phyloP scores from a whole-genome alignment of 495 filamentous ascomycete genomes.

The Letharia columbiana region DNA sequence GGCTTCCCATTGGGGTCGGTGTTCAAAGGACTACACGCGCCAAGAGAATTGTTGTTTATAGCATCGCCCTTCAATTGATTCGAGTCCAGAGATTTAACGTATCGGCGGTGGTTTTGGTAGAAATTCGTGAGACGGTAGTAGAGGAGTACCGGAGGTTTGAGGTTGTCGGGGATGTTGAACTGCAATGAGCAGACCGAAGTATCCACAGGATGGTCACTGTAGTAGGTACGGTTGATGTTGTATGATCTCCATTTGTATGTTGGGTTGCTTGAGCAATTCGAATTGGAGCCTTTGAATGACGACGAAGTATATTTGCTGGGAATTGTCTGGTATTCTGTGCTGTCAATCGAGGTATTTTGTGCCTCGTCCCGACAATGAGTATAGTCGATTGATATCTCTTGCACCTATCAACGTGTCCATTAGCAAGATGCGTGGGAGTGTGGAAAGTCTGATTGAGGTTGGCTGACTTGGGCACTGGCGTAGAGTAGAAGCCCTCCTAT shows the following conservation, averaged over 20 bases:
- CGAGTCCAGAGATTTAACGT: conserved; percentile 78
- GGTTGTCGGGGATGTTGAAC: conserved; percentile 68
- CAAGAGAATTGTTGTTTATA: conserved; percentile 52
- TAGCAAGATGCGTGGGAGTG: conserved; percentile 16
- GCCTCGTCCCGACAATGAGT: conserved; percentile 57
- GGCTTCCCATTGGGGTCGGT: conserved; percentile 44
- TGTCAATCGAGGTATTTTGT: conserved; percentile 26
- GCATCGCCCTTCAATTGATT: conserved; percentile 72
- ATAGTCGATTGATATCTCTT: conserved; percentile 88
- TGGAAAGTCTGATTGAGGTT: background rate
- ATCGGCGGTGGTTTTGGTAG: conserved; percentile 97
- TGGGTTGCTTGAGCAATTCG: conserved; percentile 17
- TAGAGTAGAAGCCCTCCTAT: conserved; percentile 78
- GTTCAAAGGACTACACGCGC: conserved; percentile 68
- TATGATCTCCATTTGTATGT: conserved; percentile 34
- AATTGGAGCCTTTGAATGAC: conserved; percentile 51
- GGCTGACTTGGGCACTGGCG: conserved; percentile 62
- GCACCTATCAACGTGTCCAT: conserved; percentile 48
- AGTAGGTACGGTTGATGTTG: conserved; percentile 17
- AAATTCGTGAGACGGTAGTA: conserved; percentile 97
- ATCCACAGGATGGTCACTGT: conserved; percentile 9
- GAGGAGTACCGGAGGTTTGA: conserved; percentile 72
- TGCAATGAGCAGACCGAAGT: conserved; percentile 52
- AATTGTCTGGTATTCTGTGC: conserved; percentile 34
- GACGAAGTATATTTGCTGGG: conserved; percentile 47